Percentiles rank a stretch among this genome's conserved stretches.
These are phyloP conservation scores for Magnusiomyces tetraspermus DNA, from an alignment of 1,139 yeast genomes.

Conservation along the genomic window DNA sequence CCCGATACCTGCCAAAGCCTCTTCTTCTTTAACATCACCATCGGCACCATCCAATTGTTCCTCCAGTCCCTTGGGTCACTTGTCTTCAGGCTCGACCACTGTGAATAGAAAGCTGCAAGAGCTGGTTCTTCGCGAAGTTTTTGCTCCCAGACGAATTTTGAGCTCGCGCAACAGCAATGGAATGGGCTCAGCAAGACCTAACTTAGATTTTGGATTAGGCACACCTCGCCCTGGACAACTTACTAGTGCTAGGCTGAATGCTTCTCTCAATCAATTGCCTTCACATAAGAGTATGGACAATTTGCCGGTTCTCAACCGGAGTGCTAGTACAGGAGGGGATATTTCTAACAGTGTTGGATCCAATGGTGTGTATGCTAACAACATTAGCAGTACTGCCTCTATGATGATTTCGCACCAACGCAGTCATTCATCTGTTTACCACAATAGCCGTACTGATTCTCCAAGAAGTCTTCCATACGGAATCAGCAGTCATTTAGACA, in stretches of 20 bases:
- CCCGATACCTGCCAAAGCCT: constrained; percentile 1
- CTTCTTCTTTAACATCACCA: constrained; percentile 9
- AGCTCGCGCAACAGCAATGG: background rate
- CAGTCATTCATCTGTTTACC: constrained; percentile 9
- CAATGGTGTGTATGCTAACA: background rate
- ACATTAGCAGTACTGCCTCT: background rate
- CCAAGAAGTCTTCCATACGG: background rate
- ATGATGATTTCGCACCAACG: constrained; percentile 9
- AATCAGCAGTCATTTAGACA: background rate
- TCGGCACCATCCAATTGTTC: constrained; percentile 1
- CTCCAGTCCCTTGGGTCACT: constrained; percentile 7
- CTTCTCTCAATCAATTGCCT: background rate
- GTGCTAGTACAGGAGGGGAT: background rate
- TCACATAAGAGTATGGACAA: constrained; percentile 13
- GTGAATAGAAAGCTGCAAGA: constrained; percentile 59
- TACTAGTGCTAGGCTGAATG: background rate
- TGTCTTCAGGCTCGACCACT: constrained; percentile 49
- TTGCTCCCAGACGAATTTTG: constrained; percentile 38
- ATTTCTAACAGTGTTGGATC: background rate
- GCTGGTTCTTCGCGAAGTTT: constrained; percentile 57
- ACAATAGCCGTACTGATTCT: background rate
- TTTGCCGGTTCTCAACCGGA: background rate
- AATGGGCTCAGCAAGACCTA: background rate
- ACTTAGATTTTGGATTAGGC: background rate
- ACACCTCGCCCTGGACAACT: background rate